Evolutionary conservation across 2,329 filamentous ascomycete species (phyloP), one percentile per base, ranked within the genome.

Genomic region (Graphilbum fragrans): DNA sequence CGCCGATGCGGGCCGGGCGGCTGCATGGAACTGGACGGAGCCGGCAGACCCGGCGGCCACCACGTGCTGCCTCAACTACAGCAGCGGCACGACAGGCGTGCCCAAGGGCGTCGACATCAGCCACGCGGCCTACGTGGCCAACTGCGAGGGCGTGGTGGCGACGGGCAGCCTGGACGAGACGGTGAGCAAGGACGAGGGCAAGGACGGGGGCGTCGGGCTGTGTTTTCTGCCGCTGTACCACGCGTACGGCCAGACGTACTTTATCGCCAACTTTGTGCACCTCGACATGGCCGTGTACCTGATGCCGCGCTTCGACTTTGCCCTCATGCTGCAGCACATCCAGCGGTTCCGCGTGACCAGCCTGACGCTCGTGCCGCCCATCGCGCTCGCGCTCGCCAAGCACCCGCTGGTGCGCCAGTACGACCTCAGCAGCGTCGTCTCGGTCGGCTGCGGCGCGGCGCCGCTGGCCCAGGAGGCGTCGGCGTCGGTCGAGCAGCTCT

Each of bases 41-140:
- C 68, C 66, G 1, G 57, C 61, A 0, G 63, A 70, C 33, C 60
- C 74, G 2, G 67, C 67, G 44, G 57, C 61, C 20, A 67, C 69
- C 5, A 73, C 74, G 1, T 75, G 80, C 49, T 80, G 76, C 20
- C 70, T 93, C 47, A 92, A 93, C 58, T 93, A 90, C 60, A 83
- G 77, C 48, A 80, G 74, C 23, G 77, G 85, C 11, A 88, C 82
- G 1, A 93, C 86, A 0, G 86, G 86, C 7, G 69, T 86, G 4
- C 84, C 86, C 10, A 93, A 93, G 57, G 86, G 86, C 11, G 86
- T 92, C 14, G 77, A 83, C 59, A 82, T 92, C 48, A 77, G 78
- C n/a, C 86, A 93, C 58, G 65, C 67, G 45, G 82, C 86, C 50
- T 84, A 86, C 52, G 72, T 87, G 35, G 70, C 83, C 47, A 90